These are phyloP conservation scores for Suhomyces coccinellae DNA, from an alignment of 1,139 yeast genomes.

Conservation along the genomic window DNA sequence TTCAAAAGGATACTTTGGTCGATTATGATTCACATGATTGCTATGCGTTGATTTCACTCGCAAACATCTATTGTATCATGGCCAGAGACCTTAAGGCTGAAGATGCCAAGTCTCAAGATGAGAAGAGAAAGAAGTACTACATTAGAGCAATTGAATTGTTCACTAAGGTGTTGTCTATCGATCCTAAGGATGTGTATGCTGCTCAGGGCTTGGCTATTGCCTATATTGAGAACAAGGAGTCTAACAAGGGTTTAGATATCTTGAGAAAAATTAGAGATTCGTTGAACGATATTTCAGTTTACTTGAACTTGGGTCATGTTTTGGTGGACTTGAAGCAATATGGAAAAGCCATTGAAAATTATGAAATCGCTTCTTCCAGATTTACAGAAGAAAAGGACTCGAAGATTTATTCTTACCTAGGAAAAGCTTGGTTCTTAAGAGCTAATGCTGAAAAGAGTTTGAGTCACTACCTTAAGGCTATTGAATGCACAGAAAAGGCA, in stretches of 20 bases:
- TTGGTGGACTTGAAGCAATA: slow-evolving; percentile 78
- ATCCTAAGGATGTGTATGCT: slow-evolving; percentile 86
- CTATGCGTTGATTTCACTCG: slow-evolving; percentile 86
- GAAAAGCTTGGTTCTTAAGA: slow-evolving; percentile 88
- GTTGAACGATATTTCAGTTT: slow-evolving; percentile 77
- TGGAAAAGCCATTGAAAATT: slow-evolving; percentile 84
- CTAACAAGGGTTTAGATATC: slow-evolving; percentile 77
- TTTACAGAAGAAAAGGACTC: slow-evolving; percentile 65
- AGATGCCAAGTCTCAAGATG: slow-evolving; percentile 49
- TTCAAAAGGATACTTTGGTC: slow-evolving; percentile 81
- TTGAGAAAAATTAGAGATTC: slow-evolving; percentile 91
- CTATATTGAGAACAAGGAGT: slow-evolving; percentile 82
- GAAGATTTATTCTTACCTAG: slow-evolving; percentile 69
- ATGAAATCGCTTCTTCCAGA: slow-evolving; percentile 73
- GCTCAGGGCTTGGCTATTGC: slow-evolving; percentile 97
- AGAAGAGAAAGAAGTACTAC: slow-evolving; percentile 74
- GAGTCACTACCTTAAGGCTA: slow-evolving; percentile 58
- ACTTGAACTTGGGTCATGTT: slow-evolving; percentile 87
- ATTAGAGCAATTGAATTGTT: slow-evolving; percentile 86
- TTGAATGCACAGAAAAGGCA: slow-evolving; percentile 64
- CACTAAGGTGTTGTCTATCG: slow-evolving; percentile 83
- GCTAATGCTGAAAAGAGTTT: slow-evolving; percentile 70
- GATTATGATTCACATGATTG: slow-evolving; percentile 84
- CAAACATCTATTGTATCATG: slow-evolving; percentile 78
- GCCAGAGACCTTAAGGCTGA: slow-evolving; percentile 70